A percentile compares a stretch with the other conserved stretches of the same genome.
These are phyloP conservation scores for Delphinella strobiligena DNA, from an alignment of 2,329 filamentous ascomycete genomes.

Conservation along the genomic window DNA sequence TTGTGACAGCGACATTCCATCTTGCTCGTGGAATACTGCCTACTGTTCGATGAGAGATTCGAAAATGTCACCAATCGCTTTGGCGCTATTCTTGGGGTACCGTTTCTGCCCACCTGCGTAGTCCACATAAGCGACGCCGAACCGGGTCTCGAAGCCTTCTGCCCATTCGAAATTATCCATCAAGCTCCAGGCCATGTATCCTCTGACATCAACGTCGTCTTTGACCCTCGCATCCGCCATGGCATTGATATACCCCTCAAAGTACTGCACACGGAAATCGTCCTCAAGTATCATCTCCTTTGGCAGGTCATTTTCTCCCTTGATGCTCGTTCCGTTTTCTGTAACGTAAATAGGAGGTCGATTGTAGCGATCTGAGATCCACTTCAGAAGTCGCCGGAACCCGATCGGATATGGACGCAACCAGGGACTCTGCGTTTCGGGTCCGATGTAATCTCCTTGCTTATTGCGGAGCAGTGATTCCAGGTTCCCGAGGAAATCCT, in stretches of 20 bases:
- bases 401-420: constrained; percentile 62
- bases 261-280: constrained; percentile 72
- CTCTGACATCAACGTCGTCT: constrained; percentile 67
- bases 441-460: constrained; percentile 40
- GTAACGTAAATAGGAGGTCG: constrained; percentile 69
- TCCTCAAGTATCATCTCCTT: constrained; percentile 63
- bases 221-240: constrained; percentile 59
- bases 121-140: constrained; percentile 75
- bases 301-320: constrained; percentile 61
- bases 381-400: constrained; percentile 65
- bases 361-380: constrained; percentile 66
- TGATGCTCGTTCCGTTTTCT: constrained; percentile 76
- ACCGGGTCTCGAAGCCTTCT: constrained; percentile 79
- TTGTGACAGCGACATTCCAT: too few relatives aligned
- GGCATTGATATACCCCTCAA: constrained; percentile 62
- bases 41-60: constrained; percentile 15
- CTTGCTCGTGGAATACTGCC: too few relatives aligned
- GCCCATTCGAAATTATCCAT: constrained; percentile 80
- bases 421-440: constrained; percentile 74
- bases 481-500: constrained; percentile 66
- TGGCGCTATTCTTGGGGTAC: constrained; percentile 73
- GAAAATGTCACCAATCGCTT: constrained; percentile 58
- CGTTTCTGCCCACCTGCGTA: constrained; percentile 69
- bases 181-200: constrained; percentile 78
- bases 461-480: constrained; percentile 50